A percentile compares a stretch with the other conserved stretches of the same genome.
These are phyloP conservation scores for Annulohypoxylon moriforme DNA, from an alignment of 495 filamentous ascomycete genomes.

Conservation along the genomic window DNA sequence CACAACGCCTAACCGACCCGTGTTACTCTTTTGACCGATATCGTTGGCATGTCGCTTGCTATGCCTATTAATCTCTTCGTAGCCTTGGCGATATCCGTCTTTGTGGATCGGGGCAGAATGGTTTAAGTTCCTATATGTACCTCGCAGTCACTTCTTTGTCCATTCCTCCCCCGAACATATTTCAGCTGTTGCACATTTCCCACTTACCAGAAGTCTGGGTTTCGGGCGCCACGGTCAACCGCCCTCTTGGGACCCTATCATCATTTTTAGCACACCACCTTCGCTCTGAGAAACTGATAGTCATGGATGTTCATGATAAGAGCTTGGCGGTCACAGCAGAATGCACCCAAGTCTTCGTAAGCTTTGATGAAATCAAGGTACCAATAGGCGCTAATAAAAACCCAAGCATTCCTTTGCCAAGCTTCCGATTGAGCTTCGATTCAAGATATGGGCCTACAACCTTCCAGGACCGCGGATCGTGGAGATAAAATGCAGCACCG, in stretches of 20 bases:
- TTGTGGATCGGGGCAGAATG: conserved; percentile 17
- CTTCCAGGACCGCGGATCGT: conserved; percentile 43
- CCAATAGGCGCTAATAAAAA: conserved; percentile 4
- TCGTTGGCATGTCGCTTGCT: conserved; percentile 13
- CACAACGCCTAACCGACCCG: conserved; percentile 26
- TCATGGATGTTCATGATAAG: conserved; percentile 17
- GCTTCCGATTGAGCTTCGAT: conserved; percentile 46
- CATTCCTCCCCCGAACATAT: conserved; percentile 1
- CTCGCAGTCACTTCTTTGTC: conserved; percentile 18
- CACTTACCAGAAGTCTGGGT: conserved; percentile 32
- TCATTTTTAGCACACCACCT: neutral
- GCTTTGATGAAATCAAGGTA: conserved; percentile 4
- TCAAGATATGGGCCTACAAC: conserved; percentile 45
- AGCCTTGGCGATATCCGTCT: conserved; percentile 26
- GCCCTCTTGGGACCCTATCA: conserved; percentile 13
- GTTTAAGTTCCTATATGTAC: conserved; percentile 32
- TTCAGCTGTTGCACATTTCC: conserved; percentile 17
- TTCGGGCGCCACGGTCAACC: conserved; percentile 23
- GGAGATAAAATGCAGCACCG: conserved; percentile 33
- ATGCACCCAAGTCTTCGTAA: conserved; percentile 23
- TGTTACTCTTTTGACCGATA: conserved; percentile 35
- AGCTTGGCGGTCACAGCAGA: neutral
- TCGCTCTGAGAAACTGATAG: neutral
- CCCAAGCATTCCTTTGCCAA: conserved; percentile 39
- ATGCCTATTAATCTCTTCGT: conserved; percentile 10